A percentile compares a stretch with the other conserved stretches of the same genome.
Conservation (phyloP, 306 rosid genomes). For the Vigna radiata region DNA sequence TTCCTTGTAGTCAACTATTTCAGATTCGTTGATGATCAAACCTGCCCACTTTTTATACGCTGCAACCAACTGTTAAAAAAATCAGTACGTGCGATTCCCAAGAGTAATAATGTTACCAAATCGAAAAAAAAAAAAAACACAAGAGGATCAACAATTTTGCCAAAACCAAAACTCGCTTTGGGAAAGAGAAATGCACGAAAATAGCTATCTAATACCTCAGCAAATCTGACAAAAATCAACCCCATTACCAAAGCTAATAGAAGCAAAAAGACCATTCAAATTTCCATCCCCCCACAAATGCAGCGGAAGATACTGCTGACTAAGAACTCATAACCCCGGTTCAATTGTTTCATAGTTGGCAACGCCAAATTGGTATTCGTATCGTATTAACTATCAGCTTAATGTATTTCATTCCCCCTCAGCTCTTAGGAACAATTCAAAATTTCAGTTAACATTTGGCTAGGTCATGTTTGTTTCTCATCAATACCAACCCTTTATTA, state of each 20-base stretch:
- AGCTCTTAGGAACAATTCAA: conserved; percentile 16
- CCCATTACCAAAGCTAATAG: background rate
- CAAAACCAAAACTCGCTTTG: background rate
- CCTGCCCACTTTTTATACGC: conserved; percentile 86
- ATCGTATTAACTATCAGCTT: conserved; percentile 7
- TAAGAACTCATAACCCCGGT: conserved; percentile 12
- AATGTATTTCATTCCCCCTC: background rate
- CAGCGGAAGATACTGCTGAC: background rate
- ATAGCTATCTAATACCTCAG: background rate
- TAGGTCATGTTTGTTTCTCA: background rate
- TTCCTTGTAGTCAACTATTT: conserved; percentile 30
- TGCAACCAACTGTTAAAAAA: conserved; percentile 82
- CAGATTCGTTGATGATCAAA: conserved; percentile 48
- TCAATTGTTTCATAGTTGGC: conserved; percentile 7
- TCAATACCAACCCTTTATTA: background rate
- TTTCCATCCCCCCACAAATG: background rate
- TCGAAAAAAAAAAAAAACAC: background rate
- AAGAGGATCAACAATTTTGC: conserved; percentile 12
- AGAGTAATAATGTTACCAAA: conserved; percentile 2
- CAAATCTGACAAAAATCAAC: conserved; percentile 3
- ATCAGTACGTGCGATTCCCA: conserved; percentile 38
- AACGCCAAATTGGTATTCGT: background rate
- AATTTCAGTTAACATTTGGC: background rate
- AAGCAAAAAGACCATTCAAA: background rate
- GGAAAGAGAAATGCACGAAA: background rate